Conservation (phyloP, 768 basidiomycete species). For the Lactarius psammicola region DNA sequence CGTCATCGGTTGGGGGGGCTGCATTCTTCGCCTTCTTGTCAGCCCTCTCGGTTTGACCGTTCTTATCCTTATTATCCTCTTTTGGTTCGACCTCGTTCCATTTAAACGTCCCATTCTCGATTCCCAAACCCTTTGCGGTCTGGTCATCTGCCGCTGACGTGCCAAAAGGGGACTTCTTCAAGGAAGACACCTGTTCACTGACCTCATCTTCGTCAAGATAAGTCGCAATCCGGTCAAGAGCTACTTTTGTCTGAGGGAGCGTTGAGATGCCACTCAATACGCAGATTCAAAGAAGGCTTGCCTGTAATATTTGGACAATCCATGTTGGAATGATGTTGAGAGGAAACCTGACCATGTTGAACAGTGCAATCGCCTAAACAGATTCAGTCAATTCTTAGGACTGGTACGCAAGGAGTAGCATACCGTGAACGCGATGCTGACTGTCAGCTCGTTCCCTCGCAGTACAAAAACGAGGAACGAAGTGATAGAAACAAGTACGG, state of each 20-base stretch:
- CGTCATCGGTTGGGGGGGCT: not conserved
- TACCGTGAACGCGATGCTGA: conserved; percentile 82
- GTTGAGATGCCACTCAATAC: not conserved
- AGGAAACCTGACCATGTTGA: conserved; percentile 78
- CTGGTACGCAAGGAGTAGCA: conserved; percentile 30
- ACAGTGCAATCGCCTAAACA: conserved; percentile 68
- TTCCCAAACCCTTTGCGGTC: conserved; percentile 43
- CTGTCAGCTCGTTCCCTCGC: conserved; percentile 70
- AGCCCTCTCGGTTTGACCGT: too few relatives aligned
- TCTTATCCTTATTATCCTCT: conserved; percentile 32
- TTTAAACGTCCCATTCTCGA: conserved; percentile 51
- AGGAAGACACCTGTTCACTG: conserved; percentile 53
- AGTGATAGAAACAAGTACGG: conserved; percentile 75
- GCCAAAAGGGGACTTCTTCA: conserved; percentile 43
- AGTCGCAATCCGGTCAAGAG: conserved; percentile 57
- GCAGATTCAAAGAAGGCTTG: conserved; percentile 15
- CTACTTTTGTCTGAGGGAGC: conserved; percentile 47
- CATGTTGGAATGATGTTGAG: conserved; percentile 78
- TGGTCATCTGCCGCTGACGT: conserved; percentile 30
- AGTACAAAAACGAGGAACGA: conserved; percentile 75
- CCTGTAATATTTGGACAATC: conserved; percentile 74
- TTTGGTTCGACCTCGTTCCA: conserved; percentile 53
- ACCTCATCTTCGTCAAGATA: conserved; percentile 66
- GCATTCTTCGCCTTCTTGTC: conserved; percentile 26
- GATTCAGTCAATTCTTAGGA: conserved; percentile 1